Conservation (phyloP, 768 basidiomycete species). For the Termitomyces sp. region DNA sequence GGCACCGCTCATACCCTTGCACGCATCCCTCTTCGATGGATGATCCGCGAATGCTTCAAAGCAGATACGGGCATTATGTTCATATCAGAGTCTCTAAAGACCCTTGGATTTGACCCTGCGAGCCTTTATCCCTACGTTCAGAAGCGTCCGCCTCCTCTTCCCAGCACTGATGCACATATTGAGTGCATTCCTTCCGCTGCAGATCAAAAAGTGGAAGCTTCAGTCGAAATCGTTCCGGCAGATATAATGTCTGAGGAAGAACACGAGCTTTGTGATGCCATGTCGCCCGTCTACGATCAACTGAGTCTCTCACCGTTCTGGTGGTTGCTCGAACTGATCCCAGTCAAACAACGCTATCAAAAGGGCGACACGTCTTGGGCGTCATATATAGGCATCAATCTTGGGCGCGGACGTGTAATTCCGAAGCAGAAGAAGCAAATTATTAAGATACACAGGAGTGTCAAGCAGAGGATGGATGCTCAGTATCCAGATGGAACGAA, state of each 20-base stretch:
- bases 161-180: conserved; percentile 16
- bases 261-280: conserved; percentile 49
- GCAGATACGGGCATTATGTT: conserved; percentile 58
- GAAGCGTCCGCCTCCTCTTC: conserved; percentile 27
- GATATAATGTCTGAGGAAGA: conserved; percentile 38
- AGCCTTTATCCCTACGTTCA: conserved; percentile 32
- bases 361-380: conserved; percentile 27
- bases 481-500: conserved; percentile 27
- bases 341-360: conserved; percentile 33
- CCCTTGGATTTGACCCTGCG: conserved; percentile 38
- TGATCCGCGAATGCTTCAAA: conserved; percentile 66
- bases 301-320: conserved; percentile 38
- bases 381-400: conserved; percentile 24
- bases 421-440: conserved; percentile 34
- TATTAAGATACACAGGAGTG: conserved; percentile 45
- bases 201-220: background rate
- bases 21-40: conserved; percentile 59
- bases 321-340: conserved; percentile 64
- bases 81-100: conserved; percentile 36
- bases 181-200: conserved; percentile 12
- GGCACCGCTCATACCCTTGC: conserved; percentile 39
- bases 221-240: background rate
- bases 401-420: conserved; percentile 36
- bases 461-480: conserved; percentile 54
- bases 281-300: conserved; percentile 49